Conservation (phyloP, 371 early-diverging fungal species). For the Coemansia sp. region DNA sequence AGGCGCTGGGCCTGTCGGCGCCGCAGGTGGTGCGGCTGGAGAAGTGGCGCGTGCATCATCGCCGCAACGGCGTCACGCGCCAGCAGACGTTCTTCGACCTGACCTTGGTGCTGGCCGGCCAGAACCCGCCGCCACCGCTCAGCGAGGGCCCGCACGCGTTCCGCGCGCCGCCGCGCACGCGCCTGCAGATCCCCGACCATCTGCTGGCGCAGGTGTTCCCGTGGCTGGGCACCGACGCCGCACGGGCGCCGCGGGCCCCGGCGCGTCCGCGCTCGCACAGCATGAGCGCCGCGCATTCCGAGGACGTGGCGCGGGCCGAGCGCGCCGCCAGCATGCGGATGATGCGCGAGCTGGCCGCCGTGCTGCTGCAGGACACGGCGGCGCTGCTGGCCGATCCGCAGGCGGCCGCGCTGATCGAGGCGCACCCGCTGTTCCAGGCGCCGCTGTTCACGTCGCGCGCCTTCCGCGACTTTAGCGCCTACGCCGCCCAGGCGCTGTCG, state of each 20-base stretch:
- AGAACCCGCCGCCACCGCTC: constrained; percentile 39
- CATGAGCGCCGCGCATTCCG: constrained; percentile 41
- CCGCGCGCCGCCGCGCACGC: constrained; percentile 43
- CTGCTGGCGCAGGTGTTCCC: constrained; percentile 46
- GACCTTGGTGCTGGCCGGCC: constrained; percentile 43
- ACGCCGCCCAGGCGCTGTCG: constrained; percentile 44
- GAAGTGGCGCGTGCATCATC: constrained; percentile 49
- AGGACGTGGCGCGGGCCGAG: constrained; percentile 47
- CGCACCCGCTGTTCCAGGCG: constrained; percentile 41
- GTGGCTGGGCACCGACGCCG: constrained; percentile 25
- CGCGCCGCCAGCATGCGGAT: constrained; percentile 41
- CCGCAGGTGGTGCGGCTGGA: constrained; percentile 48
- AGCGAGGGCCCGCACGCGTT: constrained; percentile 26
- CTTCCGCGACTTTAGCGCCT: constrained; percentile 46
- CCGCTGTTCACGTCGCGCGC: constrained; percentile 45
- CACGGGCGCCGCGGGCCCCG: not conserved
- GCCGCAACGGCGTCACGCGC: constrained; percentile 44
- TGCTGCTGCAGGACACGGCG: constrained; percentile 44
- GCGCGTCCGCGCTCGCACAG: constrained; percentile 47
- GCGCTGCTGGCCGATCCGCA: constrained; percentile 44
- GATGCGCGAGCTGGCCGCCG: constrained; percentile 48
- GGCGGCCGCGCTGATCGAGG: constrained; percentile 25
- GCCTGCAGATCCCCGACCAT: constrained; percentile 48
- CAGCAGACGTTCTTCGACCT: constrained; percentile 50
- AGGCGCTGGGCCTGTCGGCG: constrained; percentile 43